Evolutionary conservation across 768 basidiomycete genomes (phyloP).

Genomic region (Hortiboletus flavorubellus): DNA sequence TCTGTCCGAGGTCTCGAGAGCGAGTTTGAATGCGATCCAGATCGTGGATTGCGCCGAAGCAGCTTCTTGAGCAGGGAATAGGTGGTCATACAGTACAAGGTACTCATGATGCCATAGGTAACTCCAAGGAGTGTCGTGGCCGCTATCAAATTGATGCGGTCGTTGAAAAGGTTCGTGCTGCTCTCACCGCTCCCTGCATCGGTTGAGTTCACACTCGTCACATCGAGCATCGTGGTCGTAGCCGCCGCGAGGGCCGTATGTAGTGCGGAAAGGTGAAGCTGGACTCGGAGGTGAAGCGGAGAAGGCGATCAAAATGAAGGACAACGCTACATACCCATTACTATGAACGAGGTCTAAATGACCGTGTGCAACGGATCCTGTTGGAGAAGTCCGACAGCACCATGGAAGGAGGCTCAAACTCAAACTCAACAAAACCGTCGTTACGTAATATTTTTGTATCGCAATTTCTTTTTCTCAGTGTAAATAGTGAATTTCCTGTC

Average conservation of each 20-base stretch:
- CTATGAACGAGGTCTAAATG: conserved; percentile 21
- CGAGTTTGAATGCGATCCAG: conserved; percentile 5
- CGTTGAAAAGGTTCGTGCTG: conserved; percentile 10
- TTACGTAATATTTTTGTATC: no score
- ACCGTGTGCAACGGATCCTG: conserved; percentile 18
- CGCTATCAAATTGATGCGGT: conserved; percentile 24
- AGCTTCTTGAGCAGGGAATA: conserved; percentile 22
- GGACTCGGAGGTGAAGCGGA: conserved; percentile 9
- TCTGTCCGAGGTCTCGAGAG: neutral
- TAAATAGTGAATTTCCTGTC: no score
- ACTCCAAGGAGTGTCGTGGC: conserved; percentile 24
- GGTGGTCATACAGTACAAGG: conserved; percentile 19
- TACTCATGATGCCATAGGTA: conserved; percentile 20
- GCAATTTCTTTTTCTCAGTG: no score
- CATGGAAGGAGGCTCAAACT: no score
- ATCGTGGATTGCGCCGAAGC: conserved; percentile 2
- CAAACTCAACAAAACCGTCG: no score
- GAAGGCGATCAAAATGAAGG: conserved; percentile 13
- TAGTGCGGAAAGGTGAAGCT: conserved; percentile 1
- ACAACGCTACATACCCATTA: conserved; percentile 6
- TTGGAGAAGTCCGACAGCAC: no score
- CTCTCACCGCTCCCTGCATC: conserved; percentile 2
- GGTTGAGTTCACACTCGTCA: conserved; percentile 8
- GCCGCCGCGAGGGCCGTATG: conserved; percentile 4
- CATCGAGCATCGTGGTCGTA: conserved; percentile 6